Percentiles rank a stretch among this genome's conserved stretches.
Evolutionary conservation across 2,329 filamentous ascomycete genomes (phyloP).

Genomic region (Penicillium sclerotiorum): DNA sequence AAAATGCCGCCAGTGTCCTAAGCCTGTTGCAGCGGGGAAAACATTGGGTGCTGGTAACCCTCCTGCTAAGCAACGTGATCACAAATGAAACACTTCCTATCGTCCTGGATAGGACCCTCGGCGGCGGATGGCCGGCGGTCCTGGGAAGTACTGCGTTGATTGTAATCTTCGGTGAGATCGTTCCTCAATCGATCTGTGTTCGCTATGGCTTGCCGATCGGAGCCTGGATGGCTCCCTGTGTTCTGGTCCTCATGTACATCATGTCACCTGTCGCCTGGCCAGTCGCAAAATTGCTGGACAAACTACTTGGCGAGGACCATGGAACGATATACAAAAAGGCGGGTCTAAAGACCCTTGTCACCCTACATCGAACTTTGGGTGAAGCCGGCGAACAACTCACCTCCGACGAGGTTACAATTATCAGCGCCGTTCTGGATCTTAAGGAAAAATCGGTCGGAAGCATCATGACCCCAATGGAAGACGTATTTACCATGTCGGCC

Average conservation of each 20-base stretch:
- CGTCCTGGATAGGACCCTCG: constrained; percentile 88
- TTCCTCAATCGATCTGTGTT: constrained; percentile 94
- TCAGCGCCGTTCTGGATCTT: constrained; percentile 91
- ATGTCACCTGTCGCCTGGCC: constrained; percentile 90
- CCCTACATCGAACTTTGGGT: constrained; percentile 88
- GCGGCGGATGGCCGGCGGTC: constrained; percentile 91
- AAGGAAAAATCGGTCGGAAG: constrained; percentile 93
- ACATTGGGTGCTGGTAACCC: constrained; percentile 95
- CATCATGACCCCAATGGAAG: constrained; percentile 98
- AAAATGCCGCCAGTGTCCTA: constrained; percentile 80
- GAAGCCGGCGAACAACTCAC: constrained; percentile 84
- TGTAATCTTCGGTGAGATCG: constrained; percentile 96
- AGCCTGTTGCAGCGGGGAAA: constrained; percentile 83
- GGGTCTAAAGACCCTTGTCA: constrained; percentile 93
- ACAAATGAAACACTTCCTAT: constrained; percentile 97
- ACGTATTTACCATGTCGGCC: constrained; percentile 95
- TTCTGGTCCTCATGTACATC: constrained; percentile 87
- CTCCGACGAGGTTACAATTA: constrained; percentile 97
- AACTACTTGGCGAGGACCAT: constrained; percentile 89
- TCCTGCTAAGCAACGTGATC: constrained; percentile 94
- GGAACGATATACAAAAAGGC: constrained; percentile 98
- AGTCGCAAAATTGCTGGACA: constrained; percentile 92
- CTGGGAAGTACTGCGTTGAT: constrained; percentile 92
- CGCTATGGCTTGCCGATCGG: constrained; percentile 94
- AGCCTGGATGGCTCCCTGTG: constrained; percentile 87